Base-by-base conservation (phyloP, 225 moss, liverwort and hornwort genomes). In the Physcomitrium patens region DNA sequence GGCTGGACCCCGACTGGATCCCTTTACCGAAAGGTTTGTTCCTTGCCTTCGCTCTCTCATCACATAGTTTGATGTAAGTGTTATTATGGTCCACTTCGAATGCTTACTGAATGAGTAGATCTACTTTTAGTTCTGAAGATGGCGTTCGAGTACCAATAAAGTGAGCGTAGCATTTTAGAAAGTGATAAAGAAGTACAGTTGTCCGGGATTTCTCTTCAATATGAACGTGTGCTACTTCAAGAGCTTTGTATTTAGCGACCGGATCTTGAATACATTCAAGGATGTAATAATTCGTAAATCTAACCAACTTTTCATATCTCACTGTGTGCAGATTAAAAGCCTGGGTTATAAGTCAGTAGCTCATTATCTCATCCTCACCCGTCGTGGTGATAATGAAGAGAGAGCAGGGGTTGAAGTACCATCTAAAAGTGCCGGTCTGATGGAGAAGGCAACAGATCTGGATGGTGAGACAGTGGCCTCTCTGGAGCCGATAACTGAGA, bases 1-100 rank as follows among this genome's bases (percentile, higher is more conserved):
- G 97, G 97, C 24, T 97, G 94, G 97, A 76, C 82, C 31, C 90
- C 94, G 8, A 97, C 97, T 11, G 94, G 97, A 20, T 1, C 83
- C 1, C 79, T 93, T 14, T 94, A 91, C 77, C 87, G 60, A 86
- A 83, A 61, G 77, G 94, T 97, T 73, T 8, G 83, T 84, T 13
- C 28, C 61, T 66, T 57, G 8, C 19, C 74, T 24, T 26, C 12
- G 27, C 43, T 70, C 31, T 10, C 69, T 54, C 31, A 8, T 23
- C n/a, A 55, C 20, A 11, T 48, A 51, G 8, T 16, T 75, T 14
- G 18, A 19, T 43, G 18, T 0, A 2, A 10, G 3, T 12, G 15
- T n/a, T 15, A 53, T 53, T 53, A 1, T 16, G 7, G 48, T 49
- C 31, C 5, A 0, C 31, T 37, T 37, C 7, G 31, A 37, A 37